Evolutionary conservation across 2,329 filamentous ascomycete genomes (phyloP).

Genomic region (Penicillium sp.): DNA sequence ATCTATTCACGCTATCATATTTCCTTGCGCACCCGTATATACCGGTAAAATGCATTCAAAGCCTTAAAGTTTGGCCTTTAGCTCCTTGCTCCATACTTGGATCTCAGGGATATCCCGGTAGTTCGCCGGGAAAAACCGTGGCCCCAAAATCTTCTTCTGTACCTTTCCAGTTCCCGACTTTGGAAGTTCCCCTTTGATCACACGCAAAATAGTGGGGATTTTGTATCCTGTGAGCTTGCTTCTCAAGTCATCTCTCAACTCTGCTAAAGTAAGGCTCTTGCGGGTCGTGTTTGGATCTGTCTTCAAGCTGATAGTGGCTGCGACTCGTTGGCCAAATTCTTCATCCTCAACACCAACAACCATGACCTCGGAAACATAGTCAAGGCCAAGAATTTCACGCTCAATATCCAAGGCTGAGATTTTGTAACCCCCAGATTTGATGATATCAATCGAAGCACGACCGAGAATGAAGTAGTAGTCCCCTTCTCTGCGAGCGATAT

Average conservation of each 20-base stretch:
- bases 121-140: slow-evolving; percentile 38
- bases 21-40: too few relatives aligned
- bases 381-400: slow-evolving; percentile 55
- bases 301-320: slow-evolving; percentile 50
- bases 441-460: slow-evolving; percentile 58
- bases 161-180: slow-evolving; percentile 81
- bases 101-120: slow-evolving; percentile 32
- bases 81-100: slow-evolving; percentile 33
- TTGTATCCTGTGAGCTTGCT: slow-evolving; percentile 76
- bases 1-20: too few relatives aligned
- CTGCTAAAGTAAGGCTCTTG: slow-evolving; percentile 31
- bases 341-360: slow-evolving; percentile 58
- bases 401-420: slow-evolving; percentile 61
- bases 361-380: slow-evolving; percentile 57
- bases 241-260: slow-evolving; percentile 44
- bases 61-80: slow-evolving; percentile 18
- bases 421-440: slow-evolving; percentile 62
- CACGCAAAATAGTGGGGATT: slow-evolving; percentile 82
- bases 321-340: slow-evolving; percentile 59
- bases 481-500: slow-evolving; percentile 42
- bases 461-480: slow-evolving; percentile 57
- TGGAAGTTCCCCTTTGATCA: slow-evolving; percentile 63
- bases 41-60: not conserved
- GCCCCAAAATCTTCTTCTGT: slow-evolving; percentile 43
- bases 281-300: slow-evolving; percentile 20